Percentiles rank a stretch among this genome's conserved stretches.
Evolutionary conservation across 2,329 filamentous ascomycete genomes (phyloP).

Genomic region (Fusarium drepaniforme): DNA sequence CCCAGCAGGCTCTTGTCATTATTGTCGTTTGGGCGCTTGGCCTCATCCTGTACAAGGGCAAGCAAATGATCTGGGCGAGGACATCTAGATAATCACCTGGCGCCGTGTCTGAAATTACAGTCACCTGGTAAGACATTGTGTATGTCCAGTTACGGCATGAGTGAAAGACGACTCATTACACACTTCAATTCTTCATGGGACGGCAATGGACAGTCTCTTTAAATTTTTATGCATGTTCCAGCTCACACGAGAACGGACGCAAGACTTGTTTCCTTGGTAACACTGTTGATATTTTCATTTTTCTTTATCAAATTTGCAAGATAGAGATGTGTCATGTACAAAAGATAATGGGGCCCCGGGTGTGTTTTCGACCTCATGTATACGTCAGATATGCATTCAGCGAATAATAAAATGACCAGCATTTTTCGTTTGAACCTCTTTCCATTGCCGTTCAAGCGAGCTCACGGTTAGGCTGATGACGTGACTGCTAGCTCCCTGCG

Average conservation of each 20-base stretch:
- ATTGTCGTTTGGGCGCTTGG: slow-evolving; percentile 64
- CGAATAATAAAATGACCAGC: not conserved
- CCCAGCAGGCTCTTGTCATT: slow-evolving; percentile 64
- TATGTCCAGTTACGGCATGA: not conserved
- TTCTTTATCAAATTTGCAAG: not conserved
- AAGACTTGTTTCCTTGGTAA: not conserved
- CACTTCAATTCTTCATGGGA: not conserved
- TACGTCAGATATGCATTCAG: not conserved
- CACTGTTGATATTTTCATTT: not conserved
- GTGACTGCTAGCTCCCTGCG: not conserved
- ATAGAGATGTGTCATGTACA: not conserved
- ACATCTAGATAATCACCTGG: not conserved
- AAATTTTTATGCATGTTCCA: not conserved
- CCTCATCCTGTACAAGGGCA: slow-evolving; percentile 54
- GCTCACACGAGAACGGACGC: not conserved
- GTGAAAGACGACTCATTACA: not conserved
- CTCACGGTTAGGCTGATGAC: not conserved
- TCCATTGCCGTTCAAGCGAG: not conserved
- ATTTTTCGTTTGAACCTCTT: not conserved
- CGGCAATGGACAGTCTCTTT: not conserved
- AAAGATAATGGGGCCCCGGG: not conserved
- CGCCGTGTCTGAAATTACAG: not conserved
- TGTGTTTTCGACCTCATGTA: not conserved
- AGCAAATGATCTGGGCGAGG: slow-evolving; percentile 12
- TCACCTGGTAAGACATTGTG: not conserved